These are phyloP conservation scores for Oryza meridionalis DNA, from an alignment of 176 grass and related monocot species.

Conservation along the genomic window DNA sequence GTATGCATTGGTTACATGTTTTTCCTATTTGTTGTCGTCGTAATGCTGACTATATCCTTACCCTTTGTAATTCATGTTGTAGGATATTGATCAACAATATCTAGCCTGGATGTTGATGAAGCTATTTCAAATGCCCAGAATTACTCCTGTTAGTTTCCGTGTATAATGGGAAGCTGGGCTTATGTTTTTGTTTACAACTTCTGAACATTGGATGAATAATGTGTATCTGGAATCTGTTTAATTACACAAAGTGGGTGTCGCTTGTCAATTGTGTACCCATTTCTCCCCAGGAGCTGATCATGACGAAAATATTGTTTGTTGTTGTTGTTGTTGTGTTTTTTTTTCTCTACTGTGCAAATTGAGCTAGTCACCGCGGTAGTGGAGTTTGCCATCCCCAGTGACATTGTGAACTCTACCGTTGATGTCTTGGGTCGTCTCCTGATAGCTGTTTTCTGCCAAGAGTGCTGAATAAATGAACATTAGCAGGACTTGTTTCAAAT, in stretches of 20 bases:
- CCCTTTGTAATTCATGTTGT: background rate
- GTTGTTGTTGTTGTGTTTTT: background rate
- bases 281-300: background rate
- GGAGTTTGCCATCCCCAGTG: background rate
- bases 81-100: constrained; percentile 37
- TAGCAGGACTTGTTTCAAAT: background rate
- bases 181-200: constrained; percentile 32
- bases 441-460: background rate
- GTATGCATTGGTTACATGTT: background rate
- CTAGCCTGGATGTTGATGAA: constrained; percentile 42
- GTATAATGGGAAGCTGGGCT: constrained; percentile 30
- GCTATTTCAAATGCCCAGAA: constrained; percentile 33
- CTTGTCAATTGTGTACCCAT: constrained; percentile 31
- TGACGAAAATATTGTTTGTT: background rate
- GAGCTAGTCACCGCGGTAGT: background rate
- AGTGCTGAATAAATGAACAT: background rate
- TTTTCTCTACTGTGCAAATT: background rate
- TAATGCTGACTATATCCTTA: constrained; percentile 10
- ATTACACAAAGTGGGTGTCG: constrained; percentile 28
- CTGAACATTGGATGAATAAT: constrained; percentile 43
- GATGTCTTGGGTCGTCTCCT: background rate
- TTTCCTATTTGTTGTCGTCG: background rate
- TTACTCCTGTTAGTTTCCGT: constrained; percentile 35
- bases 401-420: background rate
- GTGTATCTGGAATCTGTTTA: constrained; percentile 36